These are phyloP conservation scores for Pythium insidiosum DNA, from an alignment of 352 stramenopile genomes.

Conservation along the genomic window DNA sequence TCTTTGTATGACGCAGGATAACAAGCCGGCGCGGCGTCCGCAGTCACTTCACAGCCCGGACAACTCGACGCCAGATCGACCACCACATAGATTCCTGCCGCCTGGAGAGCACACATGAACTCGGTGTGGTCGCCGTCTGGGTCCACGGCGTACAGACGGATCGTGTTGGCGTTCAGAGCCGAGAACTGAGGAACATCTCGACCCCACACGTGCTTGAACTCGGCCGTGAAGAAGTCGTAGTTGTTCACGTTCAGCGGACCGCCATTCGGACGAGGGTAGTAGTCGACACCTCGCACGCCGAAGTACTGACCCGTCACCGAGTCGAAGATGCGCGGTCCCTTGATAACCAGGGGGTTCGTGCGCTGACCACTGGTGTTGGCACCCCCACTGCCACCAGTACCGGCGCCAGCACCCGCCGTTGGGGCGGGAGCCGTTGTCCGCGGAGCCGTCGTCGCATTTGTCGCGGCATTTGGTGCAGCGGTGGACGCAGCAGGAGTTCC, in stretches of 20 bases:
- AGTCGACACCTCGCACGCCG: conserved; percentile 67
- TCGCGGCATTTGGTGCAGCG: no score
- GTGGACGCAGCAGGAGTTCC: no score
- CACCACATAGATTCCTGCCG: conserved; percentile 70
- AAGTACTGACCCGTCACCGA: conserved; percentile 60
- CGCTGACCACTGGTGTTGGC: no score
- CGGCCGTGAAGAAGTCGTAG: conserved; percentile 73
- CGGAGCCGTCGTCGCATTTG: no score
- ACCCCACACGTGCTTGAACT: conserved; percentile 57
- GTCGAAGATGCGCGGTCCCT: conserved; percentile 80
- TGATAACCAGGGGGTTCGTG: conserved; percentile 48
- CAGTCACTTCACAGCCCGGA: conserved; percentile 54
- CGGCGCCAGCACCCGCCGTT: no score
- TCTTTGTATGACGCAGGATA: conserved; percentile 69
- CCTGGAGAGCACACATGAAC: conserved; percentile 81
- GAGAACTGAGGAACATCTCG: conserved; percentile 63
- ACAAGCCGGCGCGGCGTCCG: conserved; percentile 36
- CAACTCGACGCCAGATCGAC: conserved; percentile 64
- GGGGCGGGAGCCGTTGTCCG: no score
- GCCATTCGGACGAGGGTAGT: conserved; percentile 75
- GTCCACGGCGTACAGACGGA: conserved; percentile 82
- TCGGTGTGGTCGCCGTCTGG: conserved; percentile 53
- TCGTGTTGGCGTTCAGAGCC: conserved; percentile 63
- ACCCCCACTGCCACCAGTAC: no score
- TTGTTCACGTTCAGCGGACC: conserved; percentile 63